phyloP scores from a whole-genome alignment of 257 asterid species.

The Gentiana dahurica region DNA sequence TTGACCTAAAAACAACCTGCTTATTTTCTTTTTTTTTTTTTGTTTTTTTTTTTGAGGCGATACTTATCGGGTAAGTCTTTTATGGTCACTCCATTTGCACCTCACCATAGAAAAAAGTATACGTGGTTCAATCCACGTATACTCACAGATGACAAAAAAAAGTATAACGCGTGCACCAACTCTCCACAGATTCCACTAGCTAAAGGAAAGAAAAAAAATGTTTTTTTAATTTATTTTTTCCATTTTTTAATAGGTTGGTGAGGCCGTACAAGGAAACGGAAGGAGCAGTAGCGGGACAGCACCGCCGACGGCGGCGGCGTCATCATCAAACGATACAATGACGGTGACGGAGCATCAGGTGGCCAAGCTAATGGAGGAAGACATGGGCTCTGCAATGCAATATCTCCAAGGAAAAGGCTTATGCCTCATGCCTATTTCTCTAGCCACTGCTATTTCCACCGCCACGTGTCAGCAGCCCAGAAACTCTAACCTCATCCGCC shows the following conservation, averaged over 20 bases:
- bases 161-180: conserved; percentile 70
- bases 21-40: no score
- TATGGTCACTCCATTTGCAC: no score
- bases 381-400: conserved; percentile 97
- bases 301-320: conserved; percentile 28
- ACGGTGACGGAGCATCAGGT: conserved; percentile 85
- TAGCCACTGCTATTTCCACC: conserved; percentile 81
- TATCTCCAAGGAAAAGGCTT: conserved; percentile 92
- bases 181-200: conserved; percentile 43
- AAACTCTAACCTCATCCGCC: conserved; percentile 17
- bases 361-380: conserved; percentile 90
- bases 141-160: conserved; percentile 17
- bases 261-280: conserved; percentile 24
- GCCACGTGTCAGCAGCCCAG: conserved; percentile 65
- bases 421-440: conserved; percentile 90
- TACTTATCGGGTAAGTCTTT: no score
- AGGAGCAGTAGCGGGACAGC: conserved; percentile 40
- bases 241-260: conserved; percentile 1
- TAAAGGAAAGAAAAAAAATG: conserved; percentile 1
- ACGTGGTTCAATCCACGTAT: no score
- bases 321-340: conserved; percentile 58
- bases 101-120: no score
- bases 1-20: no score
- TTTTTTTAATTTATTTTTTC: neutral
- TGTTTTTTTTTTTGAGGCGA: no score